Evolutionary conservation across 768 basidiomycete species (phyloP), one percentile per base, ranked within the genome.

Genomic region (Pleurotus tuber-regium): DNA sequence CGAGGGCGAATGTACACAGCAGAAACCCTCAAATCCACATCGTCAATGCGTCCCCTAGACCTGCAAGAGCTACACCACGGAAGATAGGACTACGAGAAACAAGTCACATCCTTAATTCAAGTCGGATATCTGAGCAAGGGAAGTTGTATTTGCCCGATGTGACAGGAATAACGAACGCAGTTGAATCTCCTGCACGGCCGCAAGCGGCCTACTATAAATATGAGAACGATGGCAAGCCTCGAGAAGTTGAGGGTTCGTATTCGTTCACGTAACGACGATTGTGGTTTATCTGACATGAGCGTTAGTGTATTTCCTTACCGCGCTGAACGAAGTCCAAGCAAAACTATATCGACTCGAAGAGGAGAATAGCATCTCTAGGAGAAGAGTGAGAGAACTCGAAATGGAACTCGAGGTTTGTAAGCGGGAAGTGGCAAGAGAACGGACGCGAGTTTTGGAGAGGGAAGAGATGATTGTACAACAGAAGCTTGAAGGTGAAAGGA

Each of bases 381-480:
- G 88, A 21, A 77, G 92, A 14, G 89, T 97, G n/a, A 71, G 83
- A 30, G 93, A 96, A 61, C 76, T 97, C 2, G 94, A 97, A 66
- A 72, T 78, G 50, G 94, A 96, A 63, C 75, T 97, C 4, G 92
- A 96, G 55, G 79, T 79, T 11, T 89, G 89, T 57, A 90, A 87
- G 62, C 76, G 79, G n/a, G 88, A 94, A 39, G 86, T 89, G 2
- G 79, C 76, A 1, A 71, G 74, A 50, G 89, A 92, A 62, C 78
- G 88, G 11, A 84, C 84, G 2, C 69, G 80, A 21, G 72, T 88
- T 10, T 66, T 82, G 28, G 81, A 85, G 49, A 74, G 76, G 25
- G 80, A 84, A 52, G 78, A 81, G 39, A 53, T 69, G 18, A 69
- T 75, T 36, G 59, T 70, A 8, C 67, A 71, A 52, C 68, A 71